Evolutionary conservation across 1,139 yeast genomes (phyloP), one percentile per base, ranked within the genome.

Genomic region (Saccharomyces hybrid): DNA sequence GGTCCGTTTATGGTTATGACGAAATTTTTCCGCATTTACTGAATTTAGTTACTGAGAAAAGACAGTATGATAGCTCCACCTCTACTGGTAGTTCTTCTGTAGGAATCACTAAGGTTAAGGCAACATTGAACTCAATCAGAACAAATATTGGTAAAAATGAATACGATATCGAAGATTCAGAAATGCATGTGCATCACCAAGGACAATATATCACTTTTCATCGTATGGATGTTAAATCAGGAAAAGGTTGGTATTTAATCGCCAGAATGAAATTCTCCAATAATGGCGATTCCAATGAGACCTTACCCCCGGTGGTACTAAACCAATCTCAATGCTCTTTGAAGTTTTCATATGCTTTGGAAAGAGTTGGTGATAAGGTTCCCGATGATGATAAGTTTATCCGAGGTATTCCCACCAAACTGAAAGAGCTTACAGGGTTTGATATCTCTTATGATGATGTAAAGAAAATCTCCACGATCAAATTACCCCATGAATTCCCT

Each of bases 151-250:
- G 95, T 28, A 73, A 73, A 47, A 85, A 86, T 61, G 82, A 86
- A 69, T 89, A 84, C 52, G 80, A 79, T 56, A 72, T 77, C 50
- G 83, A 83, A 58, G 90, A 88, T 60, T 89, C 87, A 61, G 98
- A 93, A 71, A 89, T 88, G 86, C 93, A 88, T 69, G 88, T 93
- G 51, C 97, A 93, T 66, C 97, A 88, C 66, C 96, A 89, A 61
- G 96, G 88, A 8, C 96, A 90, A 69, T 93, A 80, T 69, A 88
- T 93, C 57, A 91, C 98, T 0, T 84, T 91, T 54, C 97, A 91
- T 70, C 77, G 98, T 61, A 81, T 85, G 51, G 88, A 89, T 66
- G 85, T 96, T 0, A 78, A 82, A 60, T 84, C 90, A 6, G 98
- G 97, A 1, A 79, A 80, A 57, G 99, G 99, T 1, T 88, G 88